Evolutionary conservation across 768 basidiomycete genomes (phyloP).

Genomic region (Sporobolomyces roseus): DNA sequence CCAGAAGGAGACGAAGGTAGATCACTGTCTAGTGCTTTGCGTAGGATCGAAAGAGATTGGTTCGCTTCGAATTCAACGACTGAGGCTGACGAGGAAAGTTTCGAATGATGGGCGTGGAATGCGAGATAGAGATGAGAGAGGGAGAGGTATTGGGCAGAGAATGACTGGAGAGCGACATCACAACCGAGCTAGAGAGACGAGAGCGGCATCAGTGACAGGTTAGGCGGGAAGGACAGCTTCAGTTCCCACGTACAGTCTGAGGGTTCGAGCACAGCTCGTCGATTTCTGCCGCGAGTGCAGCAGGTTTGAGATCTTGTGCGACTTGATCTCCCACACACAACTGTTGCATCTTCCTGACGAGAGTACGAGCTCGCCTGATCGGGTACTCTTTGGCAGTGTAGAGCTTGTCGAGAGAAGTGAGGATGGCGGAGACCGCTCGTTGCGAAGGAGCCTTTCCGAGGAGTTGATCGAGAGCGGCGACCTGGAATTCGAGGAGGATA

Average conservation of each 20-base stretch:
- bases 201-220: too few species aligned
- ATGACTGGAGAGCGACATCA: constrained; percentile 46
- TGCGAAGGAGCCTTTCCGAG: constrained; percentile 40
- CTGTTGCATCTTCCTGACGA: constrained; percentile 59
- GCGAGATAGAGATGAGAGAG: constrained; percentile 63
- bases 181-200: constrained; percentile 42
- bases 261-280: constrained; percentile 13
- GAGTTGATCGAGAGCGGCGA: constrained; percentile 33
- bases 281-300: constrained; percentile 45
- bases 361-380: constrained; percentile 56
- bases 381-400: constrained; percentile 58
- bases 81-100: constrained; percentile 51
- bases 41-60: constrained; percentile 32
- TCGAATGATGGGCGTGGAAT: constrained; percentile 64
- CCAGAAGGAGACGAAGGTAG: constrained; percentile 24
- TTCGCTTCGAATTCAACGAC: constrained; percentile 55
- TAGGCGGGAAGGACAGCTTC: background rate
- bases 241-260: background rate
- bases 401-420: constrained; percentile 56
- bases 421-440: constrained; percentile 46
- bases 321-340: constrained; percentile 50
- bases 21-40: constrained; percentile 45
- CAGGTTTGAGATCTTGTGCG: constrained; percentile 41
- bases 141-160: constrained; percentile 54
- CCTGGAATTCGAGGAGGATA: constrained; percentile 45